Conservation (phyloP, 306 rosid genomes). For the Dalbergia cochinchinensis region DNA sequence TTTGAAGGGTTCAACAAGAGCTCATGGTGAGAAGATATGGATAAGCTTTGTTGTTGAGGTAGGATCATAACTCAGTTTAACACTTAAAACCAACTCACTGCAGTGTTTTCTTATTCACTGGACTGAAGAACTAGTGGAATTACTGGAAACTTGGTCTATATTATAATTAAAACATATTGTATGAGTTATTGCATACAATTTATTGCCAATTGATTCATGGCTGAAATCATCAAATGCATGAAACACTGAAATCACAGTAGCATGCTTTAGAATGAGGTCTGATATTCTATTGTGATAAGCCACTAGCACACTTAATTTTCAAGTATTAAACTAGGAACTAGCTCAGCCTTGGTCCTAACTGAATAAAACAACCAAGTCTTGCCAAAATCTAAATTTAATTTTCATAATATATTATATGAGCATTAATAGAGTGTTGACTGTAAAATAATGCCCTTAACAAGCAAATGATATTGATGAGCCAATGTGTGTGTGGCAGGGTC, state of each 20-base stretch:
- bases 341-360: no score
- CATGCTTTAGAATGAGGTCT: constrained; percentile 4
- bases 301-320: not conserved
- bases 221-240: constrained; percentile 3
- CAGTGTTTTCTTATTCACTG: not conserved
- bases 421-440: not conserved
- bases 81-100: not conserved
- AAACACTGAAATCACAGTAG: not conserved
- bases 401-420: not conserved
- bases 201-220: not conserved
- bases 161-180: not conserved
- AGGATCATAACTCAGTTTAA: constrained; percentile 37
- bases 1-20: constrained; percentile 87
- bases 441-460: not conserved
- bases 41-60: constrained; percentile 98
- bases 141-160: constrained; percentile 7
- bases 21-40: constrained; percentile 81
- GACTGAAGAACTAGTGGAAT: constrained; percentile 3
- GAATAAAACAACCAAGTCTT: no score
- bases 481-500: constrained; percentile 67
- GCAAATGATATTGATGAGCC: constrained; percentile 26
- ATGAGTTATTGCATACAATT: not conserved
- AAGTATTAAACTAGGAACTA: no score
- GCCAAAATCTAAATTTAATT: not conserved
- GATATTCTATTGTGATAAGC: constrained; percentile 1